Conservation (phyloP, 768 basidiomycete species). For the Inosperma sp. region DNA sequence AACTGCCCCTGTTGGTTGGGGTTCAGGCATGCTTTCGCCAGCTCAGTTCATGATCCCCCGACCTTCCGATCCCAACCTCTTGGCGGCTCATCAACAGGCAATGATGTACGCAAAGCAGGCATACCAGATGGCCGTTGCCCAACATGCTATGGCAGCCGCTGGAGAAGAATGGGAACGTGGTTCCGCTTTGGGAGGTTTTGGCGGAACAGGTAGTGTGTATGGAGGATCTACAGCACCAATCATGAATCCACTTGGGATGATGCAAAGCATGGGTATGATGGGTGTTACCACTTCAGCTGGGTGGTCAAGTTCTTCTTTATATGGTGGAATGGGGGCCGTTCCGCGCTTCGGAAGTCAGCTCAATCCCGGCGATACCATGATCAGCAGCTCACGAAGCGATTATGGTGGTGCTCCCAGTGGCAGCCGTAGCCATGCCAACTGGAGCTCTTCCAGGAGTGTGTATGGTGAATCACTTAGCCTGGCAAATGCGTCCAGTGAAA, state of each 20-base stretch:
- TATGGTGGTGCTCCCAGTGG: constrained; percentile 45
- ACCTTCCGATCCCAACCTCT: constrained; percentile 50
- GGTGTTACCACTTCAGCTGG: constrained; percentile 7
- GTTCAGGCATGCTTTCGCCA: constrained; percentile 34
- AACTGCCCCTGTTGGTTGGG: constrained; percentile 20
- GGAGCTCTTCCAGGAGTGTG: constrained; percentile 57
- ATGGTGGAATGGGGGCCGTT: constrained; percentile 3
- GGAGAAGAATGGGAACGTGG: constrained; percentile 88
- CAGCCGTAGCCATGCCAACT: constrained; percentile 40
- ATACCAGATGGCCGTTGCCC: constrained; percentile 86
- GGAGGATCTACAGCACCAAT: constrained; percentile 28
- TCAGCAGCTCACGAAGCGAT: constrained; percentile 54
- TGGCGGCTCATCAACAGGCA: constrained; percentile 82
- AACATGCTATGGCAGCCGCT: constrained; percentile 86
- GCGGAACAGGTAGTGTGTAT: constrained; percentile 45
- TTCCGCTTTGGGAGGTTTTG: constrained; percentile 48
- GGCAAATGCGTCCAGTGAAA: constrained; percentile 22
- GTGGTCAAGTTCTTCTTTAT: constrained; percentile 1
- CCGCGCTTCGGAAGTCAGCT: constrained; percentile 17
- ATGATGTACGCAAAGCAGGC: constrained; percentile 85
- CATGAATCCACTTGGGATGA: constrained; percentile 34
- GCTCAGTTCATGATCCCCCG: constrained; percentile 42
- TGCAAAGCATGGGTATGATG: constrained; percentile 35
- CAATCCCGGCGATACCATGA: constrained; percentile 29
- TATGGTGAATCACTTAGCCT: constrained; percentile 66